A percentile compares a stretch with the other conserved stretches of the same genome.
phyloP scores from a whole-genome alignment of 2,329 filamentous ascomycete species.

The Cladorrhinum sp. region DNA sequence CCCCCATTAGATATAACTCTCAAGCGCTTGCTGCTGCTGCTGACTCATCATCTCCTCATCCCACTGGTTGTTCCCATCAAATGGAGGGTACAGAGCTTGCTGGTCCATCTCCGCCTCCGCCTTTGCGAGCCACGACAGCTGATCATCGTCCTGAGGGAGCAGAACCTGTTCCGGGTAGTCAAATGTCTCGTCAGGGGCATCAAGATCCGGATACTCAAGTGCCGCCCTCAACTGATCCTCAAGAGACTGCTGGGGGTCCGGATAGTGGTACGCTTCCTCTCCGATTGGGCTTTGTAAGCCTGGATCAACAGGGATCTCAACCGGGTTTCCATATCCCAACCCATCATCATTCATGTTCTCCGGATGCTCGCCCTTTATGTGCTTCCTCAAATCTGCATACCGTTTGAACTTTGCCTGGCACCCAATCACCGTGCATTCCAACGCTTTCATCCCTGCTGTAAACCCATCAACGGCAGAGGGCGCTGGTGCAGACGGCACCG shows the following conservation, averaged over 20 bases:
- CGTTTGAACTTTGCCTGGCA: conserved; percentile 49
- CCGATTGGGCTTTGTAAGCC: not conserved
- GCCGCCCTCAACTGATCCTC: not conserved
- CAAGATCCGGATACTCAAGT: not conserved
- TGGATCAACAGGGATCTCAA: not conserved
- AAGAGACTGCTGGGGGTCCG: not conserved
- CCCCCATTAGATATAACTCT: not conserved
- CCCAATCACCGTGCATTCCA: conserved; percentile 41
- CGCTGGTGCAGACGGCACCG: conserved; percentile 31
- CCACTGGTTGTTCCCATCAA: not conserved
- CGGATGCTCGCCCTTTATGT: conserved; percentile 37
- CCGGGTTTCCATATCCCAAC: not conserved
- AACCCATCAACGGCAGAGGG: conserved; percentile 36
- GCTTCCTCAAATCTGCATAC: conserved; percentile 48
- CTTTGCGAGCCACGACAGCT: not conserved
- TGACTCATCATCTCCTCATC: not conserved
- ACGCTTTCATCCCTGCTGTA: conserved; percentile 38
- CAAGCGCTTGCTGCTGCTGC: not conserved
- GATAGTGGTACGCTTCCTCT: not conserved
- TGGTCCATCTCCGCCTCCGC: not conserved
- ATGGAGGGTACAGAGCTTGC: not conserved
- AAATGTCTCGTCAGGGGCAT: not conserved
- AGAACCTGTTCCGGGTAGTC: not conserved
- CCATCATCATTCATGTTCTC: too few species aligned
- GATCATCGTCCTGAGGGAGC: not conserved